phyloP scores from a whole-genome alignment of 768 basidiomycete species.

The Ramaria sp. region DNA sequence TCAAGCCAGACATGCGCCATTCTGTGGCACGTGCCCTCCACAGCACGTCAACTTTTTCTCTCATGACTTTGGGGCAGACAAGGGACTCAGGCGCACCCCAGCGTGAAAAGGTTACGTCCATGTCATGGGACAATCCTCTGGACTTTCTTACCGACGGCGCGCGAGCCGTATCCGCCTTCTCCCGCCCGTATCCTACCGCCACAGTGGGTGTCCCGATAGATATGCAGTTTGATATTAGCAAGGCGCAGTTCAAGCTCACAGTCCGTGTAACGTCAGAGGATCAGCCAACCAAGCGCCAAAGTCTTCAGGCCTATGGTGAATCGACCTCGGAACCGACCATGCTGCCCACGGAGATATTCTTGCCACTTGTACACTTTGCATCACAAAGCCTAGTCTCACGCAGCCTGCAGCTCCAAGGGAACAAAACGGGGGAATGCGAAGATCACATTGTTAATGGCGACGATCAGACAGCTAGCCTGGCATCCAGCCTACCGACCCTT shows the following conservation, averaged over 20 bases:
- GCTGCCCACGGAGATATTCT: constrained; percentile 78
- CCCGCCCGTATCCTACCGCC: constrained; percentile 70
- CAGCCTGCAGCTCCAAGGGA: constrained; percentile 6
- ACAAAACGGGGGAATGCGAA: background rate
- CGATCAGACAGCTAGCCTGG: background rate
- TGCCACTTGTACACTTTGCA: constrained; percentile 87
- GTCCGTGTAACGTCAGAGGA: constrained; percentile 58
- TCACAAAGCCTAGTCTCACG: constrained; percentile 24
- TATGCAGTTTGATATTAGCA: constrained; percentile 66
- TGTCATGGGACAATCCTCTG: constrained; percentile 38
- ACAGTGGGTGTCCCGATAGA: constrained; percentile 57
- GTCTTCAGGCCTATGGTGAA: constrained; percentile 9
- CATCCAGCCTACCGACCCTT: background rate
- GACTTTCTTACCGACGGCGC: constrained; percentile 79
- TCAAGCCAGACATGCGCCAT: constrained; percentile 14
- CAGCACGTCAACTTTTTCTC: constrained; percentile 26
- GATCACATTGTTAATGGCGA: background rate
- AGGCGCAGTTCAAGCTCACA: constrained; percentile 58
- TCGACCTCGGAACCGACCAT: constrained; percentile 18
- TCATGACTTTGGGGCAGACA: constrained; percentile 21
- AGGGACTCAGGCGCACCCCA: constrained; percentile 11
- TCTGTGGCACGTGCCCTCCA: constrained; percentile 24
- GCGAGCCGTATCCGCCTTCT: constrained; percentile 75
- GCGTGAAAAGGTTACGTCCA: constrained; percentile 17
- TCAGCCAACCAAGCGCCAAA: constrained; percentile 15